These are phyloP conservation scores for Purshia tridentata DNA, from an alignment of 306 rosid genomes.

Conservation along the genomic window DNA sequence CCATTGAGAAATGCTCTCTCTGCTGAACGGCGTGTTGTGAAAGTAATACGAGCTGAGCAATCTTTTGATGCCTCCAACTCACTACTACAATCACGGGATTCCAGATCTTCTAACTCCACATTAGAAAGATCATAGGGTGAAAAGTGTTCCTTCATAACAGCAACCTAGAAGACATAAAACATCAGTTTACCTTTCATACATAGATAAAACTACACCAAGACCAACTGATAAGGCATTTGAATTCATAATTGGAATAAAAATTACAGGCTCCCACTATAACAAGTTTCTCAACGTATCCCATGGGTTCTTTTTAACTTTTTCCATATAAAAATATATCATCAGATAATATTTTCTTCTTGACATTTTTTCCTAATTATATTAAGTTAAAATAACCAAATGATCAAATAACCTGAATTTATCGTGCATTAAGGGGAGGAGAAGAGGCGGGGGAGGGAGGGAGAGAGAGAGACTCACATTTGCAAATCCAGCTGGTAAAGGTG, in stretches of 20 bases:
- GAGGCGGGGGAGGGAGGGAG: not conserved
- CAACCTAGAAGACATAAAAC: constrained; percentile 48
- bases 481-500: constrained; percentile 78
- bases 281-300: not conserved
- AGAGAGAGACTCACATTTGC: constrained; percentile 60
- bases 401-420: not conserved
- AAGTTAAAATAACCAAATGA: not conserved
- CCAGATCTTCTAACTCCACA: constrained; percentile 53
- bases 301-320: not conserved
- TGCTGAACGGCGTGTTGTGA: constrained; percentile 65
- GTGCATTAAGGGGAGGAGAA: not conserved
- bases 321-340: not conserved
- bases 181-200: constrained; percentile 15
- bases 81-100: constrained; percentile 27
- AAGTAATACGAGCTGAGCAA: constrained; percentile 43
- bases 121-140: constrained; percentile 56
- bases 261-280: not conserved
- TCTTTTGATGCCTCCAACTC: constrained; percentile 48
- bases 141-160: constrained; percentile 73
- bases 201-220: not conserved
- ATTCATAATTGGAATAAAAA: not conserved
- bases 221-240: not conserved
- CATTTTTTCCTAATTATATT: not conserved
- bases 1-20: constrained; percentile 67
- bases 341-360: not conserved